Evolutionary conservation across 805 yeast genomes (phyloP).

Genomic region (Scheffersomyces amazonensis): DNA sequence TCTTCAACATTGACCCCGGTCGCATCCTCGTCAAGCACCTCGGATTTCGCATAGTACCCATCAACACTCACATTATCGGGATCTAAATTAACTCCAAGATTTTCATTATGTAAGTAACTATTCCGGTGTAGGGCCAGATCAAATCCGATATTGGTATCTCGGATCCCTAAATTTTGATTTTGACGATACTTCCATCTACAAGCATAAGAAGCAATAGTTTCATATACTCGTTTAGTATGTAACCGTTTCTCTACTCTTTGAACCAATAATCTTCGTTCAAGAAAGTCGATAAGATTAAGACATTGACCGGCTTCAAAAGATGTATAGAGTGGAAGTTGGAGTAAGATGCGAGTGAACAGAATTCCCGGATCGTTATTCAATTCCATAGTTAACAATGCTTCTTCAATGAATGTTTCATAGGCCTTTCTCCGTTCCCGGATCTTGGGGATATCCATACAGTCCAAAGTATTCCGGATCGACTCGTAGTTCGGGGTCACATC

Average conservation of each 20-base stretch:
- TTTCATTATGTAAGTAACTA: slow-evolving; percentile 21
- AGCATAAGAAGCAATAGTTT: slow-evolving; percentile 46
- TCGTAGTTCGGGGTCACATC: slow-evolving; percentile 52
- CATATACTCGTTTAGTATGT: slow-evolving; percentile 40
- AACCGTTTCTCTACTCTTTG: slow-evolving; percentile 53
- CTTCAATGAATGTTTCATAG: slow-evolving; percentile 70
- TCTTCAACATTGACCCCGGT: slow-evolving; percentile 4
- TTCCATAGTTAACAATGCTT: slow-evolving; percentile 58
- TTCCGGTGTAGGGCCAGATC: slow-evolving; percentile 19
- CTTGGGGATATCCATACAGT: slow-evolving; percentile 52
- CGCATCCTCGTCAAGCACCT: not conserved
- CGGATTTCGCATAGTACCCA: too few relatives aligned
- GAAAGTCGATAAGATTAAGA: slow-evolving; percentile 66
- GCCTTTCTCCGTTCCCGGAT: slow-evolving; percentile 51
- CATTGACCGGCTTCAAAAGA: slow-evolving; percentile 76
- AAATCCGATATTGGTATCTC: slow-evolving; percentile 21
- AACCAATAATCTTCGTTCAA: slow-evolving; percentile 57
- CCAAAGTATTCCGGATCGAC: slow-evolving; percentile 51
- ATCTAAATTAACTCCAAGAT: slow-evolving; percentile 2
- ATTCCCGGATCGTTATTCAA: slow-evolving; percentile 59
- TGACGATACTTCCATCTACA: slow-evolving; percentile 45
- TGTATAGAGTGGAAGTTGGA: slow-evolving; percentile 72
- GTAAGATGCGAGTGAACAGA: slow-evolving; percentile 58
- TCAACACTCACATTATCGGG: not conserved
- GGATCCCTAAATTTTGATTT: slow-evolving; percentile 23